Percentiles rank a stretch among this genome's conserved stretches.
phyloP scores from a whole-genome alignment of 1,284 basidiomycete species.

The Phylloporus sp. region DNA sequence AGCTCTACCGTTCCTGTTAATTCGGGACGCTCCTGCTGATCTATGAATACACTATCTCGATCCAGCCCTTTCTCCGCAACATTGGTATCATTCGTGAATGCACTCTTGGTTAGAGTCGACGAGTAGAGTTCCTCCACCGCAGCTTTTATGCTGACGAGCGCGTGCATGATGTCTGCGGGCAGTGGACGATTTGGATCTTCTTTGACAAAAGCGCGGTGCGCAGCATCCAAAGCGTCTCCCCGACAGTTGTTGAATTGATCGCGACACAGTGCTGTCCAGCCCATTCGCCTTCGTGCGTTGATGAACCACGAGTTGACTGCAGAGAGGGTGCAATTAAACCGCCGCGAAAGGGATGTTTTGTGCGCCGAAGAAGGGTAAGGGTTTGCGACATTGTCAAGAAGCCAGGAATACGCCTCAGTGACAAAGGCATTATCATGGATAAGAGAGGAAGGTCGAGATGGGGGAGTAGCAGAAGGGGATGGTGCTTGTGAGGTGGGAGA shows the following conservation, averaged over 20 bases:
- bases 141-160: conserved; percentile 43
- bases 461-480: conserved; percentile 18
- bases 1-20: not conserved
- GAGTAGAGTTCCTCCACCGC: conserved; percentile 42
- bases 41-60: too few species aligned
- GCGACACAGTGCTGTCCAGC: conserved; percentile 54
- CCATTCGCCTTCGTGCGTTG: conserved; percentile 54
- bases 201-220: conserved; percentile 45
- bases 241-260: conserved; percentile 47
- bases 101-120: conserved; percentile 36
- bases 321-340: conserved; percentile 34
- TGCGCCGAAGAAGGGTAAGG: conserved; percentile 52
- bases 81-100: conserved; percentile 39
- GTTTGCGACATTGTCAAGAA: conserved; percentile 53
- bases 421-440: conserved; percentile 37
- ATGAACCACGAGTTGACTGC: conserved; percentile 57
- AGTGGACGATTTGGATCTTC: conserved; percentile 34
- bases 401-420: conserved; percentile 49
- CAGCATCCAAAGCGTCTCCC: conserved; percentile 47
- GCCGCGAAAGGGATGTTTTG: conserved; percentile 40
- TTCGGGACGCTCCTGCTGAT: not conserved
- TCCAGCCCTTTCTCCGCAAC: conserved; percentile 36
- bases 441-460: not conserved
- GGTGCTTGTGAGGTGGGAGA: not conserved
- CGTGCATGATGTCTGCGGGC: conserved; percentile 29